Evolutionary conservation across 2,329 filamentous ascomycete genomes (phyloP).

Genomic region (Drechslerella dactyloides): DNA sequence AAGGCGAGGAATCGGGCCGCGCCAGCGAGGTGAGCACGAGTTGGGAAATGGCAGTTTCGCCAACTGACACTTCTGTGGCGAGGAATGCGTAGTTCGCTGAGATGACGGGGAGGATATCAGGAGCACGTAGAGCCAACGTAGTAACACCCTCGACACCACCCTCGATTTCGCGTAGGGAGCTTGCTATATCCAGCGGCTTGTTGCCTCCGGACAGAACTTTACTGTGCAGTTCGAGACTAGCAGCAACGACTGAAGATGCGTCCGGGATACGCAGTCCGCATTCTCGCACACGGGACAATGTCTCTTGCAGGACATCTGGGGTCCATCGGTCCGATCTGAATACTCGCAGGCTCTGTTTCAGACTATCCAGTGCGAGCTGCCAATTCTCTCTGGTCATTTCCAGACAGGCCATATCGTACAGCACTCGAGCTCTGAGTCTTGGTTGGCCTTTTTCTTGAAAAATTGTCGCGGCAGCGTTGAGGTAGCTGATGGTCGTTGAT

Average conservation of each 20-base stretch:
- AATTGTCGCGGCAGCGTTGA: constrained; percentile 30
- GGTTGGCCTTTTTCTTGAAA: constrained; percentile 44
- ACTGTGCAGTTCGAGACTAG: constrained; percentile 71
- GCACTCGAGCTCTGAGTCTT: constrained; percentile 32
- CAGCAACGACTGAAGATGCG: constrained; percentile 66
- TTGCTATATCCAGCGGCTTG: constrained; percentile 61
- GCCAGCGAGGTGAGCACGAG: constrained; percentile 67
- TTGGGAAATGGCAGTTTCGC: constrained; percentile 67
- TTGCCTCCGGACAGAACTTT: constrained; percentile 60
- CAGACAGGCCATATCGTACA: constrained; percentile 37
- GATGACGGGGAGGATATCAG: constrained; percentile 64
- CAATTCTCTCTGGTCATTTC: constrained; percentile 47
- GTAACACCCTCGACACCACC: constrained; percentile 60
- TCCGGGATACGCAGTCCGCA: constrained; percentile 65
- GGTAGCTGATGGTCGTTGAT: constrained; percentile 27
- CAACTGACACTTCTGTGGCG: constrained; percentile 67
- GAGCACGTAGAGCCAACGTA: constrained; percentile 63
- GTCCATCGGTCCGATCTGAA: constrained; percentile 66
- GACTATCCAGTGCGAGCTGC: constrained; percentile 29
- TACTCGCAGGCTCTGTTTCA: constrained; percentile 31
- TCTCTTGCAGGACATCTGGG: constrained; percentile 64
- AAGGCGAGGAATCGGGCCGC: constrained; percentile 62
- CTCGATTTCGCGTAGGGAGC: constrained; percentile 64
- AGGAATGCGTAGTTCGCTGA: constrained; percentile 67
- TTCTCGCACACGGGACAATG: constrained; percentile 68